Evolutionary conservation across 192 early-diverging fungal species (phyloP).

Genomic region (Gaertneriomyces semiglobifer): DNA sequence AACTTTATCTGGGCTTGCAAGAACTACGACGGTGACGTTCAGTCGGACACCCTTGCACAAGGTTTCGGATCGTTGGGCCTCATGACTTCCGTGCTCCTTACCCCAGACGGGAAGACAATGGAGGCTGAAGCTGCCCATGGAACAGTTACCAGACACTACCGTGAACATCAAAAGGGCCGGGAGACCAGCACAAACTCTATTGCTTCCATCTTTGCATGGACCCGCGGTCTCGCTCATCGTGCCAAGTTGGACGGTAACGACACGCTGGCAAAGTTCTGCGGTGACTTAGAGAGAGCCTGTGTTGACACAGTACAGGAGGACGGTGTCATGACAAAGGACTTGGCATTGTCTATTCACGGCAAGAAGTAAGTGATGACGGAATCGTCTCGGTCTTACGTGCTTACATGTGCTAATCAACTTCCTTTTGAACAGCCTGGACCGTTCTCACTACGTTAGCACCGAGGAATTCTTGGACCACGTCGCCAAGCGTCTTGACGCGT

Average conservation of each 20-base stretch:
- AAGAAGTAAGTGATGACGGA: conserved; percentile 43
- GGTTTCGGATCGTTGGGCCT: conserved; percentile 88
- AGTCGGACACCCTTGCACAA: conserved; percentile 95
- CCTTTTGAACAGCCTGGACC: conserved; percentile 46
- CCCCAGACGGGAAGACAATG: conserved; percentile 86
- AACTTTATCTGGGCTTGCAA: conserved; percentile 93
- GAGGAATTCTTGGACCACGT: conserved; percentile 85
- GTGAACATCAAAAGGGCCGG: conserved; percentile 92
- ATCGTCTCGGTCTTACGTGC: neutral
- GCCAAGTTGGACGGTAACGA: conserved; percentile 87
- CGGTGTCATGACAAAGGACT: conserved; percentile 95
- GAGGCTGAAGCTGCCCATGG: conserved; percentile 98
- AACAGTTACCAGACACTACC: conserved; percentile 90
- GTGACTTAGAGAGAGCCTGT: conserved; percentile 81
- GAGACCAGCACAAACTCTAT: conserved; percentile 95
- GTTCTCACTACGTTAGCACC: conserved; percentile 83
- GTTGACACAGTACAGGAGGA: conserved; percentile 81
- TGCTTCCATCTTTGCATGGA: conserved; percentile 89
- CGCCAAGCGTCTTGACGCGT: conserved; percentile 44
- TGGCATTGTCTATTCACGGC: conserved; percentile 92
- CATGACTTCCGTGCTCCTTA: conserved; percentile 95
- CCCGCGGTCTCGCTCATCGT: conserved; percentile 89
- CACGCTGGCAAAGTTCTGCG: conserved; percentile 68
- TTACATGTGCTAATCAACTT: neutral
- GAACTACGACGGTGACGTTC: conserved; percentile 95